Conservation (phyloP, 805 yeast genomes). For the Saturnispora zaruensis region DNA sequence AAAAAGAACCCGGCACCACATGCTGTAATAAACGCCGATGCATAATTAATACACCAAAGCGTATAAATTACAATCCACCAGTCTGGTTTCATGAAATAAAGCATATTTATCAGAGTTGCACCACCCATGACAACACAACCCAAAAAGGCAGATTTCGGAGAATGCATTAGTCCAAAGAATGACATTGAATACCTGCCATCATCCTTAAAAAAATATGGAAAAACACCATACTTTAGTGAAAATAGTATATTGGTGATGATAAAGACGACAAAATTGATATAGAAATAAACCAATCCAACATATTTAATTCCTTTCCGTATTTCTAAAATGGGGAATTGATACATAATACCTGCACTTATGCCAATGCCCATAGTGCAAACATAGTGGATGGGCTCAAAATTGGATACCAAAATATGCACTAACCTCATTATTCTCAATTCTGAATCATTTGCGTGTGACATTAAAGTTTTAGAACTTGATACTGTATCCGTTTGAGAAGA, state of each 20-base stretch:
- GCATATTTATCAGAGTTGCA: constrained; percentile 53
- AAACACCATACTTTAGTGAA: constrained; percentile 30
- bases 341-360: constrained; percentile 52
- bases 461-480: neutral
- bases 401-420: constrained; percentile 6
- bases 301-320: constrained; percentile 21
- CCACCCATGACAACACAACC: constrained; percentile 81
- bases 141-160: constrained; percentile 50
- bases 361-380: constrained; percentile 84
- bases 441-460: neutral
- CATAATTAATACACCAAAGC: constrained; percentile 68
- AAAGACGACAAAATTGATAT: constrained; percentile 42
- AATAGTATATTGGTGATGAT: constrained; percentile 36
- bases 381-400: constrained; percentile 50
- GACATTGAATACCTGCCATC: constrained; percentile 14
- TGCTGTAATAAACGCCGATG: constrained; percentile 47
- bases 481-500: neutral
- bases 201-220: constrained; percentile 18
- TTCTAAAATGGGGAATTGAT: constrained; percentile 56
- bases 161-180: constrained; percentile 25
- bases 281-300: constrained; percentile 57
- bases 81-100: constrained; percentile 32
- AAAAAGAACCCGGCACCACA: constrained; percentile 53
- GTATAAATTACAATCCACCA: constrained; percentile 47
- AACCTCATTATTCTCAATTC: neutral